Base-by-base conservation (phyloP, 768 basidiomycete genomes). In the Trametes gibbosa region DNA sequence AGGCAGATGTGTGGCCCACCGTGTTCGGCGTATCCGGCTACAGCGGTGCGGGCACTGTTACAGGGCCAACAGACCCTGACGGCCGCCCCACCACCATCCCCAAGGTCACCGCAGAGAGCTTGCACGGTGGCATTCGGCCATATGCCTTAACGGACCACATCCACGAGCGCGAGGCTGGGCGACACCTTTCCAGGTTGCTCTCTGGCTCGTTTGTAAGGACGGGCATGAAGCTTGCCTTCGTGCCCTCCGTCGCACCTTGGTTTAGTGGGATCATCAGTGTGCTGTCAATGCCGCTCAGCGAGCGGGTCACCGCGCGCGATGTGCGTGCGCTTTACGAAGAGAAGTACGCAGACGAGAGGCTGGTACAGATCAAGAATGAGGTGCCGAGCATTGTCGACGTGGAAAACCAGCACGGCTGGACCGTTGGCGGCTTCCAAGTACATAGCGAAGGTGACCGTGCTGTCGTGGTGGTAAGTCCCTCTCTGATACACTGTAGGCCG, bases 131-230 rank as follows among this genome's bases (percentile, higher is more conserved):
- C 2, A 74, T 98, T 48, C 82, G 85, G 53, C 88, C 95, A 7
- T 99, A 99, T 75, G 68, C 92, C 0, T 76, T 99, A 48, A 99
- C 97, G 14, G 95, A 95, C 72, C 97, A 99, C 75, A 97, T 99
- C 68, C 97, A 99, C 78, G 97, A 99, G 73, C 90, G 97, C 45
- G 97, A 99, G 74, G 92, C 95, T 0, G 86, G 87, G 2, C 77
- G 77, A 64, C 97, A 97, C 72, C 85, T 99, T 50, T 84, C 89
- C 8, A 73, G 72, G 3, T 81, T 92, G 35, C 74, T 87, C 40
- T 53, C 70, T 24, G 63, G 64, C 29, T 49, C 48, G 45, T 14
- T 21, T 3, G 27, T 24, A 5, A 23, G 46, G n/a, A 27, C 39
- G 21, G 50, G 50, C n/a, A 65, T 88, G 53, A 82, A 86, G 65